phyloP scores from a whole-genome alignment of 768 basidiomycete genomes.

The Collybia nuda region DNA sequence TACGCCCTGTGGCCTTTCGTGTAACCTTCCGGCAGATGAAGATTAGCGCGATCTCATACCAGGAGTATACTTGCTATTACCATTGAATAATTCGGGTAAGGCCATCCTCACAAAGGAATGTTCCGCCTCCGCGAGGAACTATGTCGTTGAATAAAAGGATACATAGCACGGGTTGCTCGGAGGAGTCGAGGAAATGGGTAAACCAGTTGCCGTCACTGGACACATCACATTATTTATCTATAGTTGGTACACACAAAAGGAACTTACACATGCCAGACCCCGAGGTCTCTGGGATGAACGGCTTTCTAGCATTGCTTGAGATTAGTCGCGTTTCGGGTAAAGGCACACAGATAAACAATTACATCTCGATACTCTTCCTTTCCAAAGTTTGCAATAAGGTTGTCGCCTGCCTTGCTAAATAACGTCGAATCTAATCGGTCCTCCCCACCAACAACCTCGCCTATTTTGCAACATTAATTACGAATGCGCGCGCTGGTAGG shows the following conservation, averaged over 20 bases:
- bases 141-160: slow-evolving; percentile 3
- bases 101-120: slow-evolving; percentile 3
- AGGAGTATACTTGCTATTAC: neutral
- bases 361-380: slow-evolving; percentile 1
- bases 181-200: slow-evolving; percentile 5
- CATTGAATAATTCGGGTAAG: slow-evolving; percentile 1
- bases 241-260: neutral
- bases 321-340: neutral
- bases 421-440: slow-evolving; percentile 1
- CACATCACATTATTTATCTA: neutral
- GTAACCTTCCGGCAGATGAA: neutral
- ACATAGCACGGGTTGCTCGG: slow-evolving; percentile 1
- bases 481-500: no score
- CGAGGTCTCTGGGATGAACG: slow-evolving; percentile 1
- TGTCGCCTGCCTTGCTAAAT: slow-evolving; percentile 4
- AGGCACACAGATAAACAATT: neutral
- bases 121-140: neutral
- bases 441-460: slow-evolving; percentile 1
- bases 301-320: neutral
- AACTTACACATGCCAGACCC: slow-evolving; percentile 2
- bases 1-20: slow-evolving; percentile 1
- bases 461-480: neutral
- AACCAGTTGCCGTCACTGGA: slow-evolving; percentile 4
- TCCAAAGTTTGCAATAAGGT: slow-evolving; percentile 1
- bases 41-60: neutral